Evolutionary conservation across 2,329 filamentous ascomycete species (phyloP).

Genomic region (Claviceps sp.): DNA sequence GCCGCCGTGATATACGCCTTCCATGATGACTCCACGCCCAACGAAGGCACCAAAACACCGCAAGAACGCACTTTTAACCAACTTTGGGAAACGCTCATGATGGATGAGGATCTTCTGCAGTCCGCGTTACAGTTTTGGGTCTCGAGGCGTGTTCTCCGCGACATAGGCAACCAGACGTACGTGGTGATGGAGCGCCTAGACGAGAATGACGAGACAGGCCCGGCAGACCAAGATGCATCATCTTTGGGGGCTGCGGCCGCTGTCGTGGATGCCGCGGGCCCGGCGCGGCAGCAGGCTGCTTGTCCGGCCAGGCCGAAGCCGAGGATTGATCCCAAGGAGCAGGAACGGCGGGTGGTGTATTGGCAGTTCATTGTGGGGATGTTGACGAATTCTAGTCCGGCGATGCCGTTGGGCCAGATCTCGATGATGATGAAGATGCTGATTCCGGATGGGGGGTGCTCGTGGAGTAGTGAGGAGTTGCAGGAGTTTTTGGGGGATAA

Average conservation of each 20-base stretch:
- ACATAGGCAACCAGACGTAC: constrained; percentile 41
- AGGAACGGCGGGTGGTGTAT: constrained; percentile 52
- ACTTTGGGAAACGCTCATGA: constrained; percentile 46
- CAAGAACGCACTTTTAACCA: constrained; percentile 35
- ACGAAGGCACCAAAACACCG: constrained; percentile 8
- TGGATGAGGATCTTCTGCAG: constrained; percentile 60
- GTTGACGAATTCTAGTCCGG: constrained; percentile 75
- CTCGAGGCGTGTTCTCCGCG: constrained; percentile 51
- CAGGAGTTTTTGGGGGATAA: constrained; percentile 68
- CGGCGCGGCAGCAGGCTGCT: constrained; percentile 12
- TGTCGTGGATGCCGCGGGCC: constrained; percentile 4
- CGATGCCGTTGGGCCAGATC: constrained; percentile 72
- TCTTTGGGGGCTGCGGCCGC: background rate
- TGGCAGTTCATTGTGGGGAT: constrained; percentile 90
- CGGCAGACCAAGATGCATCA: constrained; percentile 19
- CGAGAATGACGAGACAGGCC: constrained; percentile 16
- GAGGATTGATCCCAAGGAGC: constrained; percentile 50
- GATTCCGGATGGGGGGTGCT: constrained; percentile 75
- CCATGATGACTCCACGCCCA: constrained; percentile 27
- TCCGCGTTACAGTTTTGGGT: constrained; percentile 60
- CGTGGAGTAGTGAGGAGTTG: constrained; percentile 81
- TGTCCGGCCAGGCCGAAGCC: constrained; percentile 32
- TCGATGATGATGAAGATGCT: constrained; percentile 93
- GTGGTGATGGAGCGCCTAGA: constrained; percentile 54
- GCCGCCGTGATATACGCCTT: constrained; percentile 82